Percentiles rank a stretch among this genome's conserved stretches.
Evolutionary conservation across 331 rosid species (phyloP).

Genomic region (Rhamnella rubrinervis): DNA sequence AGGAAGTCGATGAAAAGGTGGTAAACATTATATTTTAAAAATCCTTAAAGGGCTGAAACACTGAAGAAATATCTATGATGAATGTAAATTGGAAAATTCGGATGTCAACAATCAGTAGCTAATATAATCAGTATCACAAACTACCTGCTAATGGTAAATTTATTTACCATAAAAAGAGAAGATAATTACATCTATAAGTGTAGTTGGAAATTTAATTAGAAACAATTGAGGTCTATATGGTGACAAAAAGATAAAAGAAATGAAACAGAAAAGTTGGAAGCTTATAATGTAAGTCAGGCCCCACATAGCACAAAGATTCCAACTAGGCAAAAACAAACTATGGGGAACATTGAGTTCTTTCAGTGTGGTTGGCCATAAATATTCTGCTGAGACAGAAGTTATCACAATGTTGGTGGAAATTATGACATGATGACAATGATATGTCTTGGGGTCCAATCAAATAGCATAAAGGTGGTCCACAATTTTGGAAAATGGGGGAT

Average conservation of each 20-base stretch:
- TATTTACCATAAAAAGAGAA: too few species aligned
- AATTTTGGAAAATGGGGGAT: constrained; percentile 25
- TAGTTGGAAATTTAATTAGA: background rate
- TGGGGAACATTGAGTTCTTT: constrained; percentile 20
- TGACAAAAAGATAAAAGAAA: constrained; percentile 13
- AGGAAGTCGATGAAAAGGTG: background rate
- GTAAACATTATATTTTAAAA: background rate
- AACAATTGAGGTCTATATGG: constrained; percentile 6
- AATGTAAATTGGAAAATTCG: background rate
- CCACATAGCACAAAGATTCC: constrained; percentile 25
- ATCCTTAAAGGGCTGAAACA: background rate
- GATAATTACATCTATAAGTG: too few species aligned
- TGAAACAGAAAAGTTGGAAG: constrained; percentile 14
- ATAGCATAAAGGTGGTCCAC: constrained; percentile 51
- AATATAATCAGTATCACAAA: too few species aligned
- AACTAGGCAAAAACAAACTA: background rate
- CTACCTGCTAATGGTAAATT: too few species aligned
- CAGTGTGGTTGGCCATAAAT: constrained; percentile 48
- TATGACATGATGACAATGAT: constrained; percentile 50
- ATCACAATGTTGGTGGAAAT: constrained; percentile 64
- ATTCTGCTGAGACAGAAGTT: constrained; percentile 55
- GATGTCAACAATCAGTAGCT: too few species aligned
- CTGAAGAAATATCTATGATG: background rate
- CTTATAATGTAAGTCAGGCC: constrained; percentile 25
- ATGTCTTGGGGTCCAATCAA: constrained; percentile 61